Evolutionary conservation across 176 grass and related monocot species (phyloP).

Genomic region (Metroxylon sagu): DNA sequence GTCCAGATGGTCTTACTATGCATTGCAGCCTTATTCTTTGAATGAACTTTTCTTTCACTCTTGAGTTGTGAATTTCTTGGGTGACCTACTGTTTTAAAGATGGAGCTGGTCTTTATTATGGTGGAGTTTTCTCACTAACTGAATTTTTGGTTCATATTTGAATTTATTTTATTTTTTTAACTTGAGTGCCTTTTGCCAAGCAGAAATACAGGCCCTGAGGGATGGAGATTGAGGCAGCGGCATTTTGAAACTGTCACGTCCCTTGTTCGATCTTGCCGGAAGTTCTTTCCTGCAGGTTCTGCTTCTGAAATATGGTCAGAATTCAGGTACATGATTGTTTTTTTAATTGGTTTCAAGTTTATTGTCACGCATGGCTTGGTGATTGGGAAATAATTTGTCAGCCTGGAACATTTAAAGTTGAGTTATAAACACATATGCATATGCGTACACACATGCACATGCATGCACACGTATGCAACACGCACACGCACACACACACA

Average conservation of each 20-base stretch:
- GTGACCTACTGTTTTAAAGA: not conserved
- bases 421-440: too few relatives aligned
- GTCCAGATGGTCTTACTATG: too few relatives aligned
- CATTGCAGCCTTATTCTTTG: too few relatives aligned
- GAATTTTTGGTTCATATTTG: too few relatives aligned
- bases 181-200: not conserved
- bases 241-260: slow-evolving; percentile 77
- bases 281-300: slow-evolving; percentile 74
- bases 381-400: too few relatives aligned
- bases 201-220: slow-evolving; percentile 98
- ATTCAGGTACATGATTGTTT: slow-evolving; percentile 52
- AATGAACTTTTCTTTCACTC: not conserved
- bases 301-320: slow-evolving; percentile 89
- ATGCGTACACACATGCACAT: too few relatives aligned
- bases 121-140: not conserved
- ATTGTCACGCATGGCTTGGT: too few relatives aligned
- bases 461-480: too few relatives aligned
- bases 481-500: too few relatives aligned
- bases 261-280: slow-evolving; percentile 65
- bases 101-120: not conserved
- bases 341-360: not conserved
- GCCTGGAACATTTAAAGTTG: too few relatives aligned
- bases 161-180: not conserved
- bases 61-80: not conserved
- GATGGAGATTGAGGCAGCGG: slow-evolving; percentile 78